Evolutionary conservation across 2,329 filamentous ascomycete species (phyloP).

Genomic region (Acrocalymma vagum): DNA sequence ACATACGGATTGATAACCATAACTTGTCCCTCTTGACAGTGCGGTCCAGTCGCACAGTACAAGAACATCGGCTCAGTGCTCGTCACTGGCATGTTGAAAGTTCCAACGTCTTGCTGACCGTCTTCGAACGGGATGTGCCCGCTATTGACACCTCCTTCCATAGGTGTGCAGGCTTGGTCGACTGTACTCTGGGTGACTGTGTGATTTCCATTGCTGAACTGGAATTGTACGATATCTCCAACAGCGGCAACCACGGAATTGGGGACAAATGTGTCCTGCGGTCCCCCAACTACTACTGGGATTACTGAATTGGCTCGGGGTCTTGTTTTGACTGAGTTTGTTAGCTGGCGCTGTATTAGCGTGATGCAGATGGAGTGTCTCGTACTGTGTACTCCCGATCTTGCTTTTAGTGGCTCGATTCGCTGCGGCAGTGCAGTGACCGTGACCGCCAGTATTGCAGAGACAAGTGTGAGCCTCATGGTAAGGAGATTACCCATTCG

Average conservation of each 20-base stretch:
- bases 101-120: conserved; percentile 37
- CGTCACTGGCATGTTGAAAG: conserved; percentile 40
- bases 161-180: conserved; percentile 34
- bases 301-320: conserved; percentile 33
- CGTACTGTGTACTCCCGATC: conserved; percentile 3
- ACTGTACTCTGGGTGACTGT: conserved; percentile 38
- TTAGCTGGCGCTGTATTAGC: conserved; percentile 2
- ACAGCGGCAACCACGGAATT: conserved; percentile 36
- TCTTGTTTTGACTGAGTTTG: conserved; percentile 23
- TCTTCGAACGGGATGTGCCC: conserved; percentile 40
- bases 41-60: conserved; percentile 40
- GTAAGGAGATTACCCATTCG: conserved; percentile 11
- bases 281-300: conserved; percentile 40
- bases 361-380: neutral
- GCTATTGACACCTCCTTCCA: conserved; percentile 36
- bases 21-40: conserved; percentile 39
- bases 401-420: conserved; percentile 9
- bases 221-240: conserved; percentile 40
- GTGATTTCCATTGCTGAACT: conserved; percentile 43
- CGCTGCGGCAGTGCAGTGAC: conserved; percentile 24
- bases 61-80: conserved; percentile 39
- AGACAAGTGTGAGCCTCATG: conserved; percentile 25
- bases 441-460: conserved; percentile 17
- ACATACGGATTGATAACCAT: conserved; percentile 37
- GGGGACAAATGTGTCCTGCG: conserved; percentile 38